Percentiles rank a stretch among this genome's conserved stretches.
phyloP scores from a whole-genome alignment of 2,329 filamentous ascomycete species.

The Fusarium humuli region DNA sequence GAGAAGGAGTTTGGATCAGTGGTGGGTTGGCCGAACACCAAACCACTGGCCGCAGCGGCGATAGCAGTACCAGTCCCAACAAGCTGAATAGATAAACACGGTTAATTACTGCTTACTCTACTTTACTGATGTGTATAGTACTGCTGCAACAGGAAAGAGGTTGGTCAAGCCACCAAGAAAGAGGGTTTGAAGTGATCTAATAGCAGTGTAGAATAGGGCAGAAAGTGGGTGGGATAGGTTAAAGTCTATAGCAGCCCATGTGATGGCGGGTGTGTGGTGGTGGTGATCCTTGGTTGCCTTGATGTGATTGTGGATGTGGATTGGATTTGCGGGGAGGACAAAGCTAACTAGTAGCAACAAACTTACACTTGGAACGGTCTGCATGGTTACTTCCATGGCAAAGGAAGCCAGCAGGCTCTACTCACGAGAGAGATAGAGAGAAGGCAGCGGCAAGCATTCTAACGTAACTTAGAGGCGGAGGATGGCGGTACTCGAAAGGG shows the following conservation, averaged over 20 bases:
- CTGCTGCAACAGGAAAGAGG: constrained; percentile 36
- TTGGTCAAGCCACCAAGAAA: constrained; percentile 34
- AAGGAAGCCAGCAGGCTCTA: constrained; percentile 51
- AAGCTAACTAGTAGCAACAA: constrained; percentile 38
- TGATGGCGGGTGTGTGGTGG: constrained; percentile 38
- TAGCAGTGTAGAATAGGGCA: constrained; percentile 32
- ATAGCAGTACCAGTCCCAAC: constrained; percentile 71
- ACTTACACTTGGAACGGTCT: constrained; percentile 65
- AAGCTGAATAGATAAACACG: constrained; percentile 57
- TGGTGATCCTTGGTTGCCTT: constrained; percentile 37
- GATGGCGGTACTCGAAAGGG: constrained; percentile 45
- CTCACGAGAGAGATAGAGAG: constrained; percentile 52
- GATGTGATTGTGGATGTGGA: constrained; percentile 35
- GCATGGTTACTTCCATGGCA: constrained; percentile 59
- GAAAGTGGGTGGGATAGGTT: constrained; percentile 34
- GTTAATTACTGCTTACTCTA: constrained; percentile 29
- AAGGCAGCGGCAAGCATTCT: constrained; percentile 52
- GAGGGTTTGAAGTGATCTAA: constrained; percentile 37
- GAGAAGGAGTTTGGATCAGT: constrained; percentile 54
- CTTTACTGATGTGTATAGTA: neutral
- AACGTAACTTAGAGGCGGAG: constrained; percentile 39
- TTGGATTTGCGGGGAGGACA: constrained; percentile 38
- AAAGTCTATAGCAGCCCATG: constrained; percentile 43
- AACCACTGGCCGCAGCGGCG: constrained; percentile 68
- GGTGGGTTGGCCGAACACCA: constrained; percentile 68